phyloP scores from a whole-genome alignment of 2,329 filamentous ascomycete species.

The Penicillium paneum region DNA sequence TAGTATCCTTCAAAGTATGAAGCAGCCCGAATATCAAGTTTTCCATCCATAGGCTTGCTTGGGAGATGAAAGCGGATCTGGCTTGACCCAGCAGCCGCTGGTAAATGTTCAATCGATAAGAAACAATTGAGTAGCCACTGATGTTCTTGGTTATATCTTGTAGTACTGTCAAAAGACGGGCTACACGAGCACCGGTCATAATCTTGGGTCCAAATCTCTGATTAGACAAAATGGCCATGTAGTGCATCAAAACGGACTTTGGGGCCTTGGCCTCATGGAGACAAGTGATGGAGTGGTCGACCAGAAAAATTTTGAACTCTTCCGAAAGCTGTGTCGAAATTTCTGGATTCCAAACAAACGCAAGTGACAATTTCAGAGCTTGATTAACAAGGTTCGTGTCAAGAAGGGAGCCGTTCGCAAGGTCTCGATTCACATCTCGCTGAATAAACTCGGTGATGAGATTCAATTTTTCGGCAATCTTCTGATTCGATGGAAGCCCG shows the following conservation, averaged over 20 bases:
- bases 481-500: constrained; percentile 71
- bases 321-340: constrained; percentile 67
- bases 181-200: constrained; percentile 69
- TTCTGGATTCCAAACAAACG: constrained; percentile 71
- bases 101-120: constrained; percentile 75
- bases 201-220: constrained; percentile 74
- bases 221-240: constrained; percentile 75
- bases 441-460: constrained; percentile 78
- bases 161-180: constrained; percentile 67
- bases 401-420: constrained; percentile 48
- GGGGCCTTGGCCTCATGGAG: constrained; percentile 66
- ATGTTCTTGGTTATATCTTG: constrained; percentile 70
- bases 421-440: constrained; percentile 70
- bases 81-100: constrained; percentile 71
- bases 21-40: constrained; percentile 80
- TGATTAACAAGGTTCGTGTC: constrained; percentile 73
- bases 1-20: constrained; percentile 72
- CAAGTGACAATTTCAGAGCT: constrained; percentile 71
- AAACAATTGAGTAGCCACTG: constrained; percentile 75
- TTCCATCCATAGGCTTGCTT: constrained; percentile 72
- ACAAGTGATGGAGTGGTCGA: constrained; percentile 74
- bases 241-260: constrained; percentile 73
- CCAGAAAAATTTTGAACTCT: constrained; percentile 74
- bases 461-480: constrained; percentile 71
- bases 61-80: constrained; percentile 64